Base-by-base conservation (phyloP, 805 yeast species). In the Hemisphaericaspora nanyangensis region DNA sequence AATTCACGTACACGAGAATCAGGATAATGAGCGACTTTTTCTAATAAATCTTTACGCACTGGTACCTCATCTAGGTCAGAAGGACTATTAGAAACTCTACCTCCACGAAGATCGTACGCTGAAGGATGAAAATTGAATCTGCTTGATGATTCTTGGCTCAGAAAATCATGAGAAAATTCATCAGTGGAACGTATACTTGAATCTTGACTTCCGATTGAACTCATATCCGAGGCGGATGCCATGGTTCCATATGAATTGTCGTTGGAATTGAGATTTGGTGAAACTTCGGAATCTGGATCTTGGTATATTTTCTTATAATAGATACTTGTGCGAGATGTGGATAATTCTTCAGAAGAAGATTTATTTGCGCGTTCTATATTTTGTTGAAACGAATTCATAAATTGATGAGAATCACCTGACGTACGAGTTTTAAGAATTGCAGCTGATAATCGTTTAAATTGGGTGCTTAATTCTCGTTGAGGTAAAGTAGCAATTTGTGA, bases 321-420 rank as follows among this genome's bases (percentile, higher is more conserved):
- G 7, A 30, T 18, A 29, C 51, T 49, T 17, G 40, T 40, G 7
- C 38, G 37, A 17, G 36, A 6, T 17, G 15, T 15, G 10, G 25
- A 7, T 3, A 2, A 8, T 6, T 19, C 25, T 7, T 31, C 29
- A 18, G 29, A 12, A 5, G 26, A 25, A 25, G 17, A 13, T 45
- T 29, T 38, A 29, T 32, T 24, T 48, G 42, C 60, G 56, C 17
- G 51, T 60, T 35, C 52, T 48, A 30, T 63, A 41, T 69, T 68
- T 43, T 63, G 64, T 42, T 62, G 68, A 46, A 69, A 68, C 12
- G 57, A 49, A 34, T 49, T 56, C 56, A 66, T 62, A 43, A 69
- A 69, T 29, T 58, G 52, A 38, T 63, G 53, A 2, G 73, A 68
- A 40, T 67, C 72, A n/a, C 60, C 60, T 4, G 74, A 61, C 0